phyloP scores from a whole-genome alignment of 2,329 filamentous ascomycete species.

The Cyanodermella asteris region DNA sequence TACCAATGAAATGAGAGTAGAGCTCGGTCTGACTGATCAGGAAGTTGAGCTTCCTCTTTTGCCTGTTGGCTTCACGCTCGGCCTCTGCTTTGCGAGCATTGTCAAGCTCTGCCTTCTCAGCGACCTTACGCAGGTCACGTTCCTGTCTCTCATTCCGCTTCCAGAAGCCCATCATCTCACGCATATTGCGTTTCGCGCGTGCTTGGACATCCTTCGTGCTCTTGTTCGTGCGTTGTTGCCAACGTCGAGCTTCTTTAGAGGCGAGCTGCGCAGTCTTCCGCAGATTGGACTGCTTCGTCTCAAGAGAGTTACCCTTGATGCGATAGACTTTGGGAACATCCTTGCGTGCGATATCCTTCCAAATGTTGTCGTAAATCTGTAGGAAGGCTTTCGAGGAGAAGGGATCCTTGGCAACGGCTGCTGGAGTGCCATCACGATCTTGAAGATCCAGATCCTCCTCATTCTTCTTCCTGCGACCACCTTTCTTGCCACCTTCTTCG shows the following conservation, averaged over 20 bases:
- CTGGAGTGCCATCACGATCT: no score
- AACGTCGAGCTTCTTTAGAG: conserved; percentile 89
- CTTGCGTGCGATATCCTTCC: conserved; percentile 82
- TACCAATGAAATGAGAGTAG: conserved; percentile 97
- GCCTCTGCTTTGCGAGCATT: conserved; percentile 93
- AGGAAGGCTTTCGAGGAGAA: conserved; percentile 86
- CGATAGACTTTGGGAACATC: conserved; percentile 85
- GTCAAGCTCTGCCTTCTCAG: conserved; percentile 88
- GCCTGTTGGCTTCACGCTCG: conserved; percentile 86
- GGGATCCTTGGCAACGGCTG: no score
- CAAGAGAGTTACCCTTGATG: conserved; percentile 64
- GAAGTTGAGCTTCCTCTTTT: conserved; percentile 98
- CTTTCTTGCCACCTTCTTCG: conserved; percentile 24
- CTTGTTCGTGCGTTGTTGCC: conserved; percentile 96
- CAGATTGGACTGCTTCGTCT: conserved; percentile 78
- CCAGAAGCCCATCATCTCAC: conserved; percentile 99
- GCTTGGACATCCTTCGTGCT: conserved; percentile 95
- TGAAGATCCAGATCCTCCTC: conserved; percentile 15
- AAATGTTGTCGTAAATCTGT: conserved; percentile 93
- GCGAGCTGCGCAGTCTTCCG: conserved; percentile 94
- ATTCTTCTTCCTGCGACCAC: conserved; percentile 21
- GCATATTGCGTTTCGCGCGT: conserved; percentile 90
- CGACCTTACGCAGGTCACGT: conserved; percentile 77
- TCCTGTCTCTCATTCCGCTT: conserved; percentile 97
- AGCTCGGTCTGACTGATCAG: conserved; percentile 96